Conservation (phyloP, 2,329 filamentous ascomycete species). For the Colletotrichum viniferum region DNA sequence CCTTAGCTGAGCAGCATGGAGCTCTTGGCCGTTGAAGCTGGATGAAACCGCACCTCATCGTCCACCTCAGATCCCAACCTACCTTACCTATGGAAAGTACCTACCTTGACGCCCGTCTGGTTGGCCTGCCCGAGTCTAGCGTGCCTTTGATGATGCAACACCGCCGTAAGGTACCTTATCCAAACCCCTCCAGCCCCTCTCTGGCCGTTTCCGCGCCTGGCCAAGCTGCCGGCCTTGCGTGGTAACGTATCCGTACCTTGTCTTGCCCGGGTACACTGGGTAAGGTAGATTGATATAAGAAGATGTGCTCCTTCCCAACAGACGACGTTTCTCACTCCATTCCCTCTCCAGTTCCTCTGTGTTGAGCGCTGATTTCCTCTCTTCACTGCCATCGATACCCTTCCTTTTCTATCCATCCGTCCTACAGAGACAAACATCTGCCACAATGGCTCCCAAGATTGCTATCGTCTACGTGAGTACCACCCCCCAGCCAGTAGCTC, state of each 20-base stretch:
- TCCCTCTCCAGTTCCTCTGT: neutral
- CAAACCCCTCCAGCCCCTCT: neutral
- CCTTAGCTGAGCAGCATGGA: neutral
- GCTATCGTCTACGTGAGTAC: conserved; percentile 84
- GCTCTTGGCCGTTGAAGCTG: neutral
- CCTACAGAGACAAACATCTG: conserved; percentile 18
- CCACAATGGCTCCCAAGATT: conserved; percentile 85
- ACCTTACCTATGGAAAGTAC: neutral
- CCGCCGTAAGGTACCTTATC: neutral
- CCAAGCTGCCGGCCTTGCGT: neutral
- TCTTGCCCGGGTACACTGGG: neutral
- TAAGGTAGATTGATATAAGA: neutral
- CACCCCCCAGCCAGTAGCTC: neutral
- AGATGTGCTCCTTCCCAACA: neutral
- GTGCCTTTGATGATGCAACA: neutral
- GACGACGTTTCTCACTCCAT: neutral
- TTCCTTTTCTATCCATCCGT: neutral
- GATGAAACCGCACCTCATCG: neutral
- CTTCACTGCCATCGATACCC: neutral
- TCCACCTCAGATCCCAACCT: neutral
- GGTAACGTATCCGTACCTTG: neutral
- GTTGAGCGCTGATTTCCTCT: neutral
- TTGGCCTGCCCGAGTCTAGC: neutral
- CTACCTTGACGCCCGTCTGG: neutral
- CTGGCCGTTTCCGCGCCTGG: neutral